Conservation (phyloP, 768 basidiomycete genomes). For the Boletales sp. region DNA sequence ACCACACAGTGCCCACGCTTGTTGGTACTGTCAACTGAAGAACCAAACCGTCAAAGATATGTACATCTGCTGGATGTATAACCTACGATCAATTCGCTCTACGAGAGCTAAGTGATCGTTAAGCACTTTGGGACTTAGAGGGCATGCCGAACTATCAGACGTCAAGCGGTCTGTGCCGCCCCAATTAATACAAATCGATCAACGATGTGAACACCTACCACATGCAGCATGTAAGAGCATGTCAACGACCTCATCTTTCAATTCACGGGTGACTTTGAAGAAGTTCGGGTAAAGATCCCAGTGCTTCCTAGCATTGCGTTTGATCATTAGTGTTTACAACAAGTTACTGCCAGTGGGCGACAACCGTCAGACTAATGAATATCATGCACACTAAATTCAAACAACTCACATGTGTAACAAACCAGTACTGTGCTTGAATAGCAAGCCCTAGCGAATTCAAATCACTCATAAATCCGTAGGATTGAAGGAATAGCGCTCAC, state of each 20-base stretch:
- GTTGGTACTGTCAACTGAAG: constrained; percentile 9
- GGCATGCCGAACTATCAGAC: constrained; percentile 23
- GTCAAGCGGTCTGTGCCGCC: constrained; percentile 26
- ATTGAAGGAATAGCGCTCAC: constrained; percentile 1
- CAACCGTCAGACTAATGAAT: constrained; percentile 6
- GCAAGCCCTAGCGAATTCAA: constrained; percentile 25
- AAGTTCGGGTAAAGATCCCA: constrained; percentile 31
- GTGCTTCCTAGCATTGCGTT: constrained; percentile 29
- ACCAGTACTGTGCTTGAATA: constrained; percentile 38
- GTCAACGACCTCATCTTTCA: constrained; percentile 24
- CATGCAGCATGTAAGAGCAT: constrained; percentile 26
- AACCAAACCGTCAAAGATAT: background rate
- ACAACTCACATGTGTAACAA: constrained; percentile 4
- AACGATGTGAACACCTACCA: constrained; percentile 12
- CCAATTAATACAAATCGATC: background rate
- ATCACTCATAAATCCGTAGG: background rate
- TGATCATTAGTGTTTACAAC: background rate
- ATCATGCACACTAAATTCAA: background rate
- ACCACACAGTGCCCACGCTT: constrained; percentile 15
- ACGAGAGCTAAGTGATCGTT: constrained; percentile 23
- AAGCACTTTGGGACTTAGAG: constrained; percentile 17
- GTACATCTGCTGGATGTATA: background rate
- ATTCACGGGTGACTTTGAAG: constrained; percentile 20
- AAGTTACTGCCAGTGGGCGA: background rate
- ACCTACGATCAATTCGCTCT: constrained; percentile 22